phyloP scores from a whole-genome alignment of 129 eudicot species.

The Helianthus tuberosus region DNA sequence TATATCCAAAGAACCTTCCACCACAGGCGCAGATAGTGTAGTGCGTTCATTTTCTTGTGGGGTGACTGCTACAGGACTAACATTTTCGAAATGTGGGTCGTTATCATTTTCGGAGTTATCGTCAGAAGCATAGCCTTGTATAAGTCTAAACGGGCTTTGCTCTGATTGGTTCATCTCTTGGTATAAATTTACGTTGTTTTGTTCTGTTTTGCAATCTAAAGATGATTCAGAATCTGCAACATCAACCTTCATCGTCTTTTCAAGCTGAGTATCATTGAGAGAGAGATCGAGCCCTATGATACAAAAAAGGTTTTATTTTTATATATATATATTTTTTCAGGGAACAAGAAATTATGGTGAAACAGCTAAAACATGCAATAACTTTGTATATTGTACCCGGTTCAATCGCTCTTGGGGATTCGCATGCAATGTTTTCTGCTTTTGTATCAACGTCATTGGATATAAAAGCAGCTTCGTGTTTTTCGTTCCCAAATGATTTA shows the following conservation, averaged over 20 bases:
- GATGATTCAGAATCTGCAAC: slow-evolving; percentile 29
- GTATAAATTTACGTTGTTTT: slow-evolving; percentile 15
- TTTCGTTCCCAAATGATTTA: slow-evolving; percentile 26
- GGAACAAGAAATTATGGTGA: not conserved
- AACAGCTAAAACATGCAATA: slow-evolving; percentile 13
- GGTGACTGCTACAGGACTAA: slow-evolving; percentile 34
- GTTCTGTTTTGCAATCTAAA: slow-evolving; percentile 9
- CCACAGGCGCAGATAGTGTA: not conserved
- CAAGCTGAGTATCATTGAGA: slow-evolving; percentile 18
- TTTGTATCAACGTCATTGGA: slow-evolving; percentile 37
- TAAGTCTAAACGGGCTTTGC: slow-evolving; percentile 55
- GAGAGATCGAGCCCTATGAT: slow-evolving; percentile 25
- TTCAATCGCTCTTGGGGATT: slow-evolving; percentile 28
- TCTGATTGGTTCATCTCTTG: slow-evolving; percentile 38
- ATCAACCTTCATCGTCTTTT: slow-evolving; percentile 24
- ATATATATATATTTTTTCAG: not conserved
- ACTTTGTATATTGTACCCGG: slow-evolving; percentile 38
- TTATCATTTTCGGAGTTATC: slow-evolving; percentile 49
- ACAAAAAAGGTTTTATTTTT: slow-evolving; percentile 19
- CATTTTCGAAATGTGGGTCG: slow-evolving; percentile 37
- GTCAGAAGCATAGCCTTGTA: slow-evolving; percentile 72
- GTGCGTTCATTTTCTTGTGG: slow-evolving; percentile 29
- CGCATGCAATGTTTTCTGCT: slow-evolving; percentile 29
- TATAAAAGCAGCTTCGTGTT: slow-evolving; percentile 27
- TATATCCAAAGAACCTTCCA: slow-evolving; percentile 7